A percentile compares a stretch with the other conserved stretches of the same genome.
Evolutionary conservation across 371 early-diverging fungal species (phyloP).

Genomic region (Fennellomyces sp.): DNA sequence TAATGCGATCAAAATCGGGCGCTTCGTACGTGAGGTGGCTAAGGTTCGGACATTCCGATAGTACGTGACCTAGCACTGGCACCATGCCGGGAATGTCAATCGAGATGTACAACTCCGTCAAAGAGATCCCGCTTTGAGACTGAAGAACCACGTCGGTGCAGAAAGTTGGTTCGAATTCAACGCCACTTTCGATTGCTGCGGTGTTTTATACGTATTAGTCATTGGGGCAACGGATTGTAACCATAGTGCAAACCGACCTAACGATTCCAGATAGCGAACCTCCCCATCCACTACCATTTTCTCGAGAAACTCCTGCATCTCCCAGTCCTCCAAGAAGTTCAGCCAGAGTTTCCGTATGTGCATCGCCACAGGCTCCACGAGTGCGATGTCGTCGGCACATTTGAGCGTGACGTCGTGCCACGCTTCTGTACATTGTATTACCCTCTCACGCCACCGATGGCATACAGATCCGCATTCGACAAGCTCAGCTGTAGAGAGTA

Average conservation of each 20-base stretch:
- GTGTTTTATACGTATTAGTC: too few relatives aligned
- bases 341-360: neutral
- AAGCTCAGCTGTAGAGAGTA: neutral
- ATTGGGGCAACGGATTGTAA: too few relatives aligned
- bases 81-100: neutral
- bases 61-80: neutral
- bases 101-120: neutral
- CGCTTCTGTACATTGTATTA: neutral
- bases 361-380: neutral
- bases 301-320: neutral
- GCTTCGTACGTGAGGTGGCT: neutral
- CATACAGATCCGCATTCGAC: neutral
- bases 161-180: neutral
- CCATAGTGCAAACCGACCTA: too few relatives aligned
- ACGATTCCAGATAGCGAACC: neutral
- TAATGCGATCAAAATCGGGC: neutral
- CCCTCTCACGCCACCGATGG: neutral
- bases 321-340: neutral
- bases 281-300: neutral
- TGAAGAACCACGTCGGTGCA: neutral
- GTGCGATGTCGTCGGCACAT: neutral
- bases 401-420: constrained; percentile 1
- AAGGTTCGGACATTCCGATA: neutral
- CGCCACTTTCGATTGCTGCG: neutral
- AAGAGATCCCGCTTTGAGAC: neutral